Percentiles rank a stretch among this genome's conserved stretches.
Conservation (phyloP, 2,329 filamentous ascomycete species). For the Colletotrichum sp. region DNA sequence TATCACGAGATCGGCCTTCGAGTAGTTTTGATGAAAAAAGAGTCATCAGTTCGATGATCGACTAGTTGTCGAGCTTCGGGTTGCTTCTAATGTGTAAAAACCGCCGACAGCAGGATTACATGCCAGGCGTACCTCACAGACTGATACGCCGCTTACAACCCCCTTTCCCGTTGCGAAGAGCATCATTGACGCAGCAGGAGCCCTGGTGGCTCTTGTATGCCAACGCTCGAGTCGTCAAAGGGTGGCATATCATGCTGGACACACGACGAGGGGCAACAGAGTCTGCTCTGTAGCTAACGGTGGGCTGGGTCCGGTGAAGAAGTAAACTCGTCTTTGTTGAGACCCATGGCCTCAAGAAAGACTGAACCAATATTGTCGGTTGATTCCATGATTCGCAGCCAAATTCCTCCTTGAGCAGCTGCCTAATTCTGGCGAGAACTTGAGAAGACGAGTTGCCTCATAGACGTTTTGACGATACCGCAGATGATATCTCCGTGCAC, state of each 20-base stretch:
- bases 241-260: neutral
- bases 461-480: too few species aligned
- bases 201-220: neutral
- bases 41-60: neutral
- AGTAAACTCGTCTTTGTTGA: too few species aligned
- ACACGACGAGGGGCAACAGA: neutral
- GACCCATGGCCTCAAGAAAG: too few species aligned
- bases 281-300: too few species aligned
- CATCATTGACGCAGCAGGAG: neutral
- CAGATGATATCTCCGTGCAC: too few species aligned
- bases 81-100: neutral
- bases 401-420: too few species aligned
- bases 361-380: too few species aligned
- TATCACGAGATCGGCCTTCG: neutral
- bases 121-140: neutral
- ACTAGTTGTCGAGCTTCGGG: neutral
- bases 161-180: neutral
- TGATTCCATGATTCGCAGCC: too few species aligned
- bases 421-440: too few species aligned
- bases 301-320: too few species aligned
- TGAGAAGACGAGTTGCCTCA: too few species aligned
- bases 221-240: neutral
- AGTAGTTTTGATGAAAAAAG: too few species aligned
- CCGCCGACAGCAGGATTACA: neutral
- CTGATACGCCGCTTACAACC: neutral